Evolutionary conservation across 192 early-diverging fungal species (phyloP).

Genomic region (Spinellus fusiger): DNA sequence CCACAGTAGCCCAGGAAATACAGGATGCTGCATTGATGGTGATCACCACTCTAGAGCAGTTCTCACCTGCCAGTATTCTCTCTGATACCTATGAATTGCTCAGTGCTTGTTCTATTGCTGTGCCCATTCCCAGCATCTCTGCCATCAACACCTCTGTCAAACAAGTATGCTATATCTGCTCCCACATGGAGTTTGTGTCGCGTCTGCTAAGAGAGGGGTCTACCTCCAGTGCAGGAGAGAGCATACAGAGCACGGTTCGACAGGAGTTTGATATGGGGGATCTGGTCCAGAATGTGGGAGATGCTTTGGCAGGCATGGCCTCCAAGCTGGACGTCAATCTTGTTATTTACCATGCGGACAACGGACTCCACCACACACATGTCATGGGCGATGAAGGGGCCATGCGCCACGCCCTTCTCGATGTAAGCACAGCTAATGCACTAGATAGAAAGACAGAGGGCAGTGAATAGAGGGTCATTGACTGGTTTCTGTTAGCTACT

Average conservation of each 20-base stretch:
- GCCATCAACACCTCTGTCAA: conserved; percentile 48
- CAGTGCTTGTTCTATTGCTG: conserved; percentile 46
- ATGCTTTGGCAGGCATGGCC: conserved; percentile 45
- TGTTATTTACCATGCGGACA: conserved; percentile 45
- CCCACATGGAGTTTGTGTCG: conserved; percentile 34
- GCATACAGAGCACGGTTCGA: conserved; percentile 6
- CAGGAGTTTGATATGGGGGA: conserved; percentile 49
- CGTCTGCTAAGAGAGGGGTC: conserved; percentile 17
- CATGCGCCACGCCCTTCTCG: conserved; percentile 45
- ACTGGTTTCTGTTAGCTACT: conserved; percentile 35
- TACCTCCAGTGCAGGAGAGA: neutral
- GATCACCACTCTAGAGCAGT: conserved; percentile 42
- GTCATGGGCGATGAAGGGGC: conserved; percentile 46
- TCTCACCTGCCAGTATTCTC: conserved; percentile 39
- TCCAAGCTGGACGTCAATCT: conserved; percentile 40
- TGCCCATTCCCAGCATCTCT: conserved; percentile 45
- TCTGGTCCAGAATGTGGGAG: conserved; percentile 49
- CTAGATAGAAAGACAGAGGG: neutral
- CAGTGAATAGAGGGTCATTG: neutral
- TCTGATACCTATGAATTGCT: conserved; percentile 40
- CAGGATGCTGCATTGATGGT: conserved; percentile 39
- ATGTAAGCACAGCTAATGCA: conserved; percentile 30
- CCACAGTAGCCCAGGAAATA: conserved; percentile 34
- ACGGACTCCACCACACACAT: conserved; percentile 38
- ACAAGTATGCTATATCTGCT: conserved; percentile 40